Conservation (phyloP, 768 basidiomycete genomes). For the Neoboletus subvelutipes region DNA sequence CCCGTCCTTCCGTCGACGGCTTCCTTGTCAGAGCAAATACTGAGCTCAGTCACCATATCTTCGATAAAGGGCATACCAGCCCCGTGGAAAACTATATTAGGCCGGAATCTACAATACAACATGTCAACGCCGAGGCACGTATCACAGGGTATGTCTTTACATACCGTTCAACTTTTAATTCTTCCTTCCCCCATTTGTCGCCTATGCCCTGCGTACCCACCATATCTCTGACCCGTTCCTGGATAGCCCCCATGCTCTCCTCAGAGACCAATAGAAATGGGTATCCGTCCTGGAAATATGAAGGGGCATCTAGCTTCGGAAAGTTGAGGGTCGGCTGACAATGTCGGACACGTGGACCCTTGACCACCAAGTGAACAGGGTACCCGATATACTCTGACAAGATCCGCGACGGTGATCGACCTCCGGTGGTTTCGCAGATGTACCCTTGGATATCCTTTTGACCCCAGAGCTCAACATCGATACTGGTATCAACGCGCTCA, state of each 20-base stretch:
- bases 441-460: slow-evolving; percentile 59
- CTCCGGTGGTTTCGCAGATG: slow-evolving; percentile 49
- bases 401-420: slow-evolving; percentile 49
- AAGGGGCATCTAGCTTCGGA: slow-evolving; percentile 55
- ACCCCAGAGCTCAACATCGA: slow-evolving; percentile 54
- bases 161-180: slow-evolving; percentile 59
- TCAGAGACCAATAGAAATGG: slow-evolving; percentile 67
- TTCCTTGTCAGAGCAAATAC: slow-evolving; percentile 41
- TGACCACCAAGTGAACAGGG: slow-evolving; percentile 63
- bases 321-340: slow-evolving; percentile 53
- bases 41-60: slow-evolving; percentile 65
- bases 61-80: slow-evolving; percentile 67
- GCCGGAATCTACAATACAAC: slow-evolving; percentile 56
- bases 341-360: slow-evolving; percentile 56
- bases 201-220: slow-evolving; percentile 48
- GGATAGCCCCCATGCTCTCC: slow-evolving; percentile 57
- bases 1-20: slow-evolving; percentile 16
- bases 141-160: slow-evolving; percentile 11
- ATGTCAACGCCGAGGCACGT: slow-evolving; percentile 4
- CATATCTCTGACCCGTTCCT: slow-evolving; percentile 45
- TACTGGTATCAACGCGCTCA: slow-evolving; percentile 34
- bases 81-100: slow-evolving; percentile 71
- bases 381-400: slow-evolving; percentile 62
- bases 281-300: slow-evolving; percentile 69
- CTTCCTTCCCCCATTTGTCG: slow-evolving; percentile 53